Base-by-base conservation (phyloP, 768 basidiomycete genomes). In the Mycena metata region DNA sequence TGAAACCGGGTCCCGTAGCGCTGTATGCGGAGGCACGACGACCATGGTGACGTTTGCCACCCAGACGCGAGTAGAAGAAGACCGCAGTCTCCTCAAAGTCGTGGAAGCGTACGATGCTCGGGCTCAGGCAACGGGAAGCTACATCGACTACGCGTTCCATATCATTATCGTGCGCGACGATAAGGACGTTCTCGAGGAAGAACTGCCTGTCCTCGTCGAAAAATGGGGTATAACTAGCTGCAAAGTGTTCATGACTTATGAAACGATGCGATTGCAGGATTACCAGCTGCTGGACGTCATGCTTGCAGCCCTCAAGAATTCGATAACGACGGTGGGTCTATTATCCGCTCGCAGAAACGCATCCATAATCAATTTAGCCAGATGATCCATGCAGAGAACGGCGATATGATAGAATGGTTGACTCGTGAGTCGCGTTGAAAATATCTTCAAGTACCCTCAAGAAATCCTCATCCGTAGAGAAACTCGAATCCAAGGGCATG, bases 211-310 rank as follows among this genome's bases (percentile, higher is more conserved):
- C 17, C 60, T 61, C 30, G 60, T 61, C 21, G 41, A 61, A 15
- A 51, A 52, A 61, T 61, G 60, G 60, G 60, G 60, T 26, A 61
- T 61, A 49, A 61, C 60, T 3, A 61, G 60, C 49, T 61, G 60
- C 50, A 61, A 61, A 16, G 30, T 61, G 24, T 61, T 61, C 36
- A 61, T 61, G 60, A 61, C 60, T 42, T 61, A 61, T 26, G 41
- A 61, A 51, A 61, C 60, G 2, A 61, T 61, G 60, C 49, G 41
- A 42, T 33, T 61, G 41, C 60, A 51, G 50, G 60, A 61, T n/a
- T 61, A 61, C 23, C 60, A 61, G 17, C 60, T 61, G 6, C 60
- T 61, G 39, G 50, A 61, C 33, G 60, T 61, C 12, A 61, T 61
- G 60, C 60, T 61, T 42, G 49, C 60, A 8, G 60, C 60, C 1